Evolutionary conservation across 2,329 filamentous ascomycete genomes (phyloP).

Genomic region (Cercospora sojina): DNA sequence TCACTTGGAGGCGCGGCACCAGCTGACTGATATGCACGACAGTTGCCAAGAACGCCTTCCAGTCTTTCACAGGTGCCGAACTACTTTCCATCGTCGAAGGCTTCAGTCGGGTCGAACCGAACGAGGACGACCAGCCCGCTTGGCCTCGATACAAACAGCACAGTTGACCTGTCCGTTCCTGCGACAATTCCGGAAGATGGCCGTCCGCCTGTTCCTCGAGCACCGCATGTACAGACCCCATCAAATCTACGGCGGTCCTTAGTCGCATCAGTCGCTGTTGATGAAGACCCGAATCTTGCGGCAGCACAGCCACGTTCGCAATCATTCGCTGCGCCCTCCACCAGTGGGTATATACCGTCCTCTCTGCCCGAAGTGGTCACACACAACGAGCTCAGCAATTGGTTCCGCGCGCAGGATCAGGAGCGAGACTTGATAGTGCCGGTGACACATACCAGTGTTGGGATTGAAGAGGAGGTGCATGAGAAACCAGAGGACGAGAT

Average conservation of each 20-base stretch:
- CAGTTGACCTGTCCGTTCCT: slow-evolving; percentile 15
- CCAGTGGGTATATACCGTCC: not conserved
- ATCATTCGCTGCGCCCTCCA: not conserved
- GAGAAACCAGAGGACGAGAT: slow-evolving; percentile 18
- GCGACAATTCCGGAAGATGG: slow-evolving; percentile 20
- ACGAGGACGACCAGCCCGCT: slow-evolving; percentile 17
- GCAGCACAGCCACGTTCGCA: not conserved
- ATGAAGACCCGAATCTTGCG: not conserved
- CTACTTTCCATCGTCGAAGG: slow-evolving; percentile 13
- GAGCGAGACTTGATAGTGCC: slow-evolving; percentile 13
- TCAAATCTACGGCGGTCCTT: not conserved
- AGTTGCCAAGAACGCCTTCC: slow-evolving; percentile 20
- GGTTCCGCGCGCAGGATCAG: slow-evolving; percentile 16
- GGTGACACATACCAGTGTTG: not conserved
- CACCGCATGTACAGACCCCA: not conserved
- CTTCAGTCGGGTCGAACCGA: slow-evolving; percentile 13
- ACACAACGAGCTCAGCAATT: slow-evolving; percentile 2
- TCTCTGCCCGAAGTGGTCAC: slow-evolving; percentile 14
- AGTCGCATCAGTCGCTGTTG: not conserved
- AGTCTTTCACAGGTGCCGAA: slow-evolving; percentile 13
- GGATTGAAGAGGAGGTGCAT: not conserved
- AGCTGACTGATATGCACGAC: slow-evolving; percentile 7
- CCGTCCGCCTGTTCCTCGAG: not conserved
- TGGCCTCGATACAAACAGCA: slow-evolving; percentile 10
- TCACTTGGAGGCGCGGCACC: not conserved